A percentile compares a stretch with the other conserved stretches of the same genome.
These are phyloP conservation scores for Heracleum sosnowskyi DNA, from an alignment of 129 eudicot species.

Conservation along the genomic window DNA sequence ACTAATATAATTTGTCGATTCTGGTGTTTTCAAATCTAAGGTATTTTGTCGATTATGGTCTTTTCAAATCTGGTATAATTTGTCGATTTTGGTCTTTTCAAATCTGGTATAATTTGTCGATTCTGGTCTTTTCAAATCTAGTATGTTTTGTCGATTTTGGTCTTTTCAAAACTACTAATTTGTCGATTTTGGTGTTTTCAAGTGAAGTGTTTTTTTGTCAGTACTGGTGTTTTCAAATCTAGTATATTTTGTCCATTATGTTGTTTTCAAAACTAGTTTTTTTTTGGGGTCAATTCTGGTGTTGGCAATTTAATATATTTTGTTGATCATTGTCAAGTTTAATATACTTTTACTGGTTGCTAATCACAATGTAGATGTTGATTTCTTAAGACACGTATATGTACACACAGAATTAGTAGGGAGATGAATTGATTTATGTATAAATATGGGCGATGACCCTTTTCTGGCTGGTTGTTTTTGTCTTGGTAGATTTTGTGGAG, in stretches of 20 bases:
- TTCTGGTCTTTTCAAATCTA: neutral
- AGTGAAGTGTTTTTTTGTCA: neutral
- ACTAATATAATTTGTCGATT: neutral
- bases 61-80: neutral
- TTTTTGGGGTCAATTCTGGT: neutral
- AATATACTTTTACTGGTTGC: neutral
- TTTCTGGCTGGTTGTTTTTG: neutral
- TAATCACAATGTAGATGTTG: neutral
- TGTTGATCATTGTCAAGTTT: neutral
- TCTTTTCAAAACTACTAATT: too few relatives aligned
- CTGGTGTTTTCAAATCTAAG: neutral
- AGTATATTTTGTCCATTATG: too few relatives aligned
- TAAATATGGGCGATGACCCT: neutral
- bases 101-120: neutral
- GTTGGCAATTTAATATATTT: neutral
- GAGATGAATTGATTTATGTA: neutral
- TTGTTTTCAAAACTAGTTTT: neutral
- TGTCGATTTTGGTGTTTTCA: neutral
- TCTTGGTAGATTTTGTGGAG: neutral
- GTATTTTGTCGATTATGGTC: neutral
- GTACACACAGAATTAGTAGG: neutral
- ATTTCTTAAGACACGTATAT: neutral
- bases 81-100: neutral
- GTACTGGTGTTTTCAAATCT: neutral
- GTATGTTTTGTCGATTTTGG: neutral